A percentile compares a stretch with the other conserved stretches of the same genome.
Evolutionary conservation across 163 green algal genomes (phyloP).

Genomic region (Picocystis sp.): DNA sequence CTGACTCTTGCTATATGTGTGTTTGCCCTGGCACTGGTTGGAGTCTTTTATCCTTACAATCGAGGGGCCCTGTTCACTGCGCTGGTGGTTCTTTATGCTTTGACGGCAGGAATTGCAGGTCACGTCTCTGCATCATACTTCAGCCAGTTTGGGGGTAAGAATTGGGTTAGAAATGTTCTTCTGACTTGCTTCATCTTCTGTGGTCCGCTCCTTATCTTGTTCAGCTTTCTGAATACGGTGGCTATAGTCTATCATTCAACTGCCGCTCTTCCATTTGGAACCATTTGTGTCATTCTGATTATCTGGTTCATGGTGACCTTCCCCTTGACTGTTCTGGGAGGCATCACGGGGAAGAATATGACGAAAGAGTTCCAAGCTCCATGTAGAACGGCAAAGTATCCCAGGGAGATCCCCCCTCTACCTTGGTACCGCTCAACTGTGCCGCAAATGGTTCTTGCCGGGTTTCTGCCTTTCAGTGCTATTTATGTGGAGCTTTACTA

Average conservation of each 20-base stretch:
- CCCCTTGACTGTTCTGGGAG: slow-evolving; percentile 78
- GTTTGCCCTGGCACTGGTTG: slow-evolving; percentile 67
- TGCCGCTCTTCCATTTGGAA: slow-evolving; percentile 33
- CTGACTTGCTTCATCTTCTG: slow-evolving; percentile 75
- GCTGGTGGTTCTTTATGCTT: slow-evolving; percentile 76
- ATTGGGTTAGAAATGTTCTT: slow-evolving; percentile 83
- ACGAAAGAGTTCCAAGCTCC: slow-evolving; percentile 39
- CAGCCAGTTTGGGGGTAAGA: slow-evolving; percentile 62
- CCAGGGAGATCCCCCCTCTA: slow-evolving; percentile 68
- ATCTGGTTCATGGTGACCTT: slow-evolving; percentile 93
- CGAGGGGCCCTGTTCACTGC: slow-evolving; percentile 69
- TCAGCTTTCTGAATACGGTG: slow-evolving; percentile 79
- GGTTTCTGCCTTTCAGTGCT: slow-evolving; percentile 92
- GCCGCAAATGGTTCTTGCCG: slow-evolving; percentile 88
- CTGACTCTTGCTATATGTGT: slow-evolving; percentile 49
- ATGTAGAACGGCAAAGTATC: slow-evolving; percentile 75
- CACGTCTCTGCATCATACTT: slow-evolving; percentile 58
- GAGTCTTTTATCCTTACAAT: slow-evolving; percentile 94
- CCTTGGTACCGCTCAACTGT: slow-evolving; percentile 80
- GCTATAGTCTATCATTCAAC: slow-evolving; percentile 57
- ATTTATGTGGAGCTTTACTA: slow-evolving; percentile 99
- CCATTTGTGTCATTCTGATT: slow-evolving; percentile 33
- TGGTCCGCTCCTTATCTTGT: slow-evolving; percentile 67
- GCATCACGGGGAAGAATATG: slow-evolving; percentile 83
- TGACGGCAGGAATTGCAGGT: slow-evolving; percentile 73